These are phyloP conservation scores for Helotiales sp. DNA, from an alignment of 2,329 filamentous ascomycete genomes.

Conservation along the genomic window DNA sequence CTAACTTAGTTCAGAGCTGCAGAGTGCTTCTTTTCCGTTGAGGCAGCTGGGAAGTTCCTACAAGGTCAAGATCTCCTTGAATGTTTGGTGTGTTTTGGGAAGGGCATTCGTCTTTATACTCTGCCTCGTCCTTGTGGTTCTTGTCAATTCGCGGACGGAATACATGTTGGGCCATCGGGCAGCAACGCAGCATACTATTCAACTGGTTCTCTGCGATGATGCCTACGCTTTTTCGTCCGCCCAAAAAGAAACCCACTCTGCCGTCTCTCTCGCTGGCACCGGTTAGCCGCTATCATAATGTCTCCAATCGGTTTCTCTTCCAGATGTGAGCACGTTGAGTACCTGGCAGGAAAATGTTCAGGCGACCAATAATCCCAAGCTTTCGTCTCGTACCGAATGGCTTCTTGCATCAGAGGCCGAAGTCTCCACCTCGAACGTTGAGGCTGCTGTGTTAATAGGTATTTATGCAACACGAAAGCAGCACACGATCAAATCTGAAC, in stretches of 20 bases:
- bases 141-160: not conserved
- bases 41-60: conserved; percentile 1
- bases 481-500: not conserved
- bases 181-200: not conserved
- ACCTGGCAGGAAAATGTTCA: not conserved
- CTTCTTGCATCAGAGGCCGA: not conserved
- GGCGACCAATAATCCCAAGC: not conserved
- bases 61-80: not conserved
- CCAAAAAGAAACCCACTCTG: not conserved
- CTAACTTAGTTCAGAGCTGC: not conserved
- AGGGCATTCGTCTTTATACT: conserved; percentile 1
- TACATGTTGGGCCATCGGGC: not conserved
- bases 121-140: conserved; percentile 2
- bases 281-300: not conserved
- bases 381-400: not conserved
- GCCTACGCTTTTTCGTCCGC: not conserved
- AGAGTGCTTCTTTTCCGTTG: conserved; percentile 1
- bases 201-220: not conserved
- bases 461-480: conserved; percentile 1
- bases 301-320: not conserved
- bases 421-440: not conserved
- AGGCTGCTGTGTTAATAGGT: not conserved
- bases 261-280: not conserved
- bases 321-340: not conserved
- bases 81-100: not conserved